Conservation (phyloP, 768 basidiomycete species). For the Artomyces pyxidatus region DNA sequence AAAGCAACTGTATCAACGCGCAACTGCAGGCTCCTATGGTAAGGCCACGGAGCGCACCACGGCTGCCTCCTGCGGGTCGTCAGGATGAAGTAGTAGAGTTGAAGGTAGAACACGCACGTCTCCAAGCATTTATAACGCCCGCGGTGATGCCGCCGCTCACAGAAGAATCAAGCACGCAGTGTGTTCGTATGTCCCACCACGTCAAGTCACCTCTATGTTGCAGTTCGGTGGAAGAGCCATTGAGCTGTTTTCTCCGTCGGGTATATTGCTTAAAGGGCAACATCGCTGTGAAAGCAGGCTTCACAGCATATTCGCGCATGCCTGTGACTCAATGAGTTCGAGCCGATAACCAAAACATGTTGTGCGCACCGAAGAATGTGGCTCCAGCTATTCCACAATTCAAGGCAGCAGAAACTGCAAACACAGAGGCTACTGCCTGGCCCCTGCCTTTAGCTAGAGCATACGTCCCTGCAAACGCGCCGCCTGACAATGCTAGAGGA, state of each 20-base stretch:
- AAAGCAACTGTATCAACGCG: conserved; percentile 54
- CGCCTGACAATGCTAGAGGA: conserved; percentile 48
- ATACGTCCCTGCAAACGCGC: conserved; percentile 34
- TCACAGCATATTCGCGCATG: conserved; percentile 67
- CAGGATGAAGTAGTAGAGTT: conserved; percentile 3
- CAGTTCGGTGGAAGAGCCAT: conserved; percentile 17
- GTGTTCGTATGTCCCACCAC: conserved; percentile 47
- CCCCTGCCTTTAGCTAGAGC: conserved; percentile 41
- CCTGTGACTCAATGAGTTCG: conserved; percentile 32
- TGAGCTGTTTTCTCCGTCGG: conserved; percentile 27
- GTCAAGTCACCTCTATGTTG: conserved; percentile 21
- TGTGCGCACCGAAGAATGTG: conserved; percentile 68
- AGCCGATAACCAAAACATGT: neutral
- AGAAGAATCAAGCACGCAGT: conserved; percentile 62
- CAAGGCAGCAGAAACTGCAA: conserved; percentile 50
- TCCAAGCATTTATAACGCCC: conserved; percentile 47
- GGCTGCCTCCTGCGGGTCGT: conserved; percentile 44
- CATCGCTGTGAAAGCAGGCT: conserved; percentile 45
- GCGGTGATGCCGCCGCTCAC: conserved; percentile 66
- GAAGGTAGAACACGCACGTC: conserved; percentile 36
- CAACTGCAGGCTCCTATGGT: conserved; percentile 52
- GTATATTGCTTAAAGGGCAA: conserved; percentile 42
- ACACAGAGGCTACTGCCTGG: conserved; percentile 32
- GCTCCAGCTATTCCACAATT: conserved; percentile 68
- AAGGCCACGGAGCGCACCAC: conserved; percentile 50